phyloP scores from a whole-genome alignment of 257 asterid species.

The Avicennia marina region DNA sequence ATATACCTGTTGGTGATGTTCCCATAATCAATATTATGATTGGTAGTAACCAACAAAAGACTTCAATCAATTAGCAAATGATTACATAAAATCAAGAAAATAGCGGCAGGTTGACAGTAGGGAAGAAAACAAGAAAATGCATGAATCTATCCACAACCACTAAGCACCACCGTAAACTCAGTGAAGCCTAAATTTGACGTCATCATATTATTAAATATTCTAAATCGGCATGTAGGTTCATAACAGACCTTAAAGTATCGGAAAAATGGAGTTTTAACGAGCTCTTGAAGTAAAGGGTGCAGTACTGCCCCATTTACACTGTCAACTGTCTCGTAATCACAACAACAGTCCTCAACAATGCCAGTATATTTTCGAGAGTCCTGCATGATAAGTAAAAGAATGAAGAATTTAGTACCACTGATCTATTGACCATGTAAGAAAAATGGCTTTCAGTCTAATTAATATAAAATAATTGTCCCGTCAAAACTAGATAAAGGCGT shows the following conservation, averaged over 20 bases:
- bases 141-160: conserved; percentile 4
- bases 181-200: not conserved
- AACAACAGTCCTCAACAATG: conserved; percentile 90
- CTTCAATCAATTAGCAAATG: not conserved
- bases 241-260: conserved; percentile 80
- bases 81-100: not conserved
- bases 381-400: conserved; percentile 48
- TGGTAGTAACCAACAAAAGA: not conserved
- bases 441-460: too few species aligned
- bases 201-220: conserved; percentile 4
- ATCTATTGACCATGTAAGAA: too few species aligned
- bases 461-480: not conserved
- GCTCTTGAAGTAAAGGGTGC: conserved; percentile 85
- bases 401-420: not conserved
- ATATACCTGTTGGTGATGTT: not conserved
- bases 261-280: conserved; percentile 82
- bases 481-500: too few species aligned
- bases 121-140: not conserved
- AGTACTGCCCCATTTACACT: conserved; percentile 66
- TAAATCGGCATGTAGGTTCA: conserved; percentile 7
- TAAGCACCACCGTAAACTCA: not conserved
- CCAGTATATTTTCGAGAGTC: conserved; percentile 85
- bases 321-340: conserved; percentile 97
- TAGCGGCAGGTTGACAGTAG: not conserved
- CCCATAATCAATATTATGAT: not conserved